Evolutionary conservation across 192 early-diverging fungal species (phyloP), one percentile per base, ranked within the genome.

Genomic region (Phycomyces nitens): DNA sequence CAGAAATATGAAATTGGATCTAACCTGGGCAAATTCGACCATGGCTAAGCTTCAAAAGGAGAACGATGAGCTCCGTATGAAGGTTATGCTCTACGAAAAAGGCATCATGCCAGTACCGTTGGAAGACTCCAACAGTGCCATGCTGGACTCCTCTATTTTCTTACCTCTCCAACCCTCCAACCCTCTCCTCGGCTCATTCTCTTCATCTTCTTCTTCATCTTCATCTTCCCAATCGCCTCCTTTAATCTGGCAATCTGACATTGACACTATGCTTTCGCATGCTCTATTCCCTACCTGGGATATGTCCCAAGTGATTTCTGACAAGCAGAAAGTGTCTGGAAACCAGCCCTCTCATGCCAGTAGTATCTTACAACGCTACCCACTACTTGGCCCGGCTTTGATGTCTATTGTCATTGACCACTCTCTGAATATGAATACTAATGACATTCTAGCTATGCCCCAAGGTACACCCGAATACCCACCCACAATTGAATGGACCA

Each of bases 381-480:
- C 70, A 21, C 39, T 72, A 3, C 49, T 72, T 27, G 65, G 53
- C 15, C 70, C 65, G 24, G 64, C 70, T 4, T 58, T 72, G 22
- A 66, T 72, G 64, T 72, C 70, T n/a, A 66, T 72, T 29, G 60
- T 72, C 4, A 34, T 72, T 41, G 41, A 34, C 10, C 70, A 72
- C 58, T 62, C 70, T 0, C 58, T 72, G 59, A 52, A 27, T 16
- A 62, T 72, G 64, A 62, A 50, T 15, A 62, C 66, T 16, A 24
- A 49, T 27, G 59, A 68, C 8, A 34, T 68, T 15, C 20, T 62
- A 39, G 47, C 44, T 20, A 62, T 34, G 29, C 29, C 29, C 29
- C 29, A 34, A 34, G 29, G 29, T 34, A 34, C 29, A 5, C 3
- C 29, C 29, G 29, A 34, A 34, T 34, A 34, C 7, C 29, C 29